These are phyloP conservation scores for Fusarium longipes DNA, from an alignment of 2,329 filamentous ascomycete species.

Conservation along the genomic window DNA sequence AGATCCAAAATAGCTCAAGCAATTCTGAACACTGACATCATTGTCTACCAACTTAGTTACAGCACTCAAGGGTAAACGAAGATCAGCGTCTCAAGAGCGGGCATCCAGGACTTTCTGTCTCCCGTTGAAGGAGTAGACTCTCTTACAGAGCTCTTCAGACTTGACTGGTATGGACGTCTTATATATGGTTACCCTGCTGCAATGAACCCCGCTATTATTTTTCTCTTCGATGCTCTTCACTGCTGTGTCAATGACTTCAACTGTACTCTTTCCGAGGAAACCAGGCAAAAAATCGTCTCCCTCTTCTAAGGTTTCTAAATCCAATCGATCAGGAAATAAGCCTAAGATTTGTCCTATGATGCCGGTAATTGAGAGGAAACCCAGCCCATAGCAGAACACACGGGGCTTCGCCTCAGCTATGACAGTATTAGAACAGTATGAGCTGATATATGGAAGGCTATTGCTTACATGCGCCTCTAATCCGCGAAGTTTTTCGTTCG, in stretches of 20 bases:
- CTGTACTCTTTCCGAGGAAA: neutral
- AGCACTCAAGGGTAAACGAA: neutral
- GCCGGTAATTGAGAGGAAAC: neutral
- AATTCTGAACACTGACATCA: neutral
- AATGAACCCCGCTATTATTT: neutral
- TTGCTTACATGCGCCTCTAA: neutral
- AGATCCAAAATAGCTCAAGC: neutral
- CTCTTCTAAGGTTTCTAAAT: neutral
- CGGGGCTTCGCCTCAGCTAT: neutral
- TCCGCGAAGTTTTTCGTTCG: neutral
- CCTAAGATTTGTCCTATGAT: neutral
- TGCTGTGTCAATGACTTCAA: neutral
- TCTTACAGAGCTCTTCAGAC: too few relatives aligned
- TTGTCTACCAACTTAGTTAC: neutral
- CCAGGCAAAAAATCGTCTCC: neutral
- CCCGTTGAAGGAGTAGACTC: neutral
- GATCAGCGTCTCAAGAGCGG: neutral
- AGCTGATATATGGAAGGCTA: neutral
- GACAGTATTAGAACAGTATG: neutral
- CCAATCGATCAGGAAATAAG: neutral
- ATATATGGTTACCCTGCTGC: neutral
- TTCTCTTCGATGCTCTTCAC: neutral
- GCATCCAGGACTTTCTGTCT: neutral
- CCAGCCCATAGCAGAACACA: neutral
- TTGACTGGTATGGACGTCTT: neutral